Evolutionary conservation across 306 rosid species (phyloP).

Genomic region (Casuarina cunninghamiana): DNA sequence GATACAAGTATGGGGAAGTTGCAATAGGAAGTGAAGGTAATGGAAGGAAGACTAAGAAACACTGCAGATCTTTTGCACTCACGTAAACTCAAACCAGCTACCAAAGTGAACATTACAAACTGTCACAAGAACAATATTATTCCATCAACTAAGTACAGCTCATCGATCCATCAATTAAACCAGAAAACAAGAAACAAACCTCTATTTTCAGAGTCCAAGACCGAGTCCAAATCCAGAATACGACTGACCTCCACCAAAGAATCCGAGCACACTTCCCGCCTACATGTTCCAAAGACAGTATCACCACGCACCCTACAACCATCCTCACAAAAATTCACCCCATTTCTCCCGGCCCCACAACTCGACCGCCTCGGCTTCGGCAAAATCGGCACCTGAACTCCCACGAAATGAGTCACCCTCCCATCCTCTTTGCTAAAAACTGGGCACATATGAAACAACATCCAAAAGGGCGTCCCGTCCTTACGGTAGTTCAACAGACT

Average conservation of each 20-base stretch:
- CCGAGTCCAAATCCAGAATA: constrained; percentile 43
- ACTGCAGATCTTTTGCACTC: neutral
- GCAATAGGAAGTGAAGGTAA: neutral
- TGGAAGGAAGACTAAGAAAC: neutral
- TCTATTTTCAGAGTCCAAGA: constrained; percentile 45
- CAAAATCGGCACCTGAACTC: constrained; percentile 70
- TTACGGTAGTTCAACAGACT: constrained; percentile 73
- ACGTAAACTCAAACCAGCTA: neutral
- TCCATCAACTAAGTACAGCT: neutral
- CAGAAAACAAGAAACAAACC: constrained; percentile 45
- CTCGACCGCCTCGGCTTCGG: constrained; percentile 30
- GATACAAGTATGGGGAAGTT: neutral
- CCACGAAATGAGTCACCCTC: constrained; percentile 66
- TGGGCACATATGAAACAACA: constrained; percentile 66
- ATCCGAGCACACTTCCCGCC: constrained; percentile 77
- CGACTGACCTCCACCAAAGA: constrained; percentile 46
- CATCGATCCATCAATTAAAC: neutral
- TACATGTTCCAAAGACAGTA: constrained; percentile 57
- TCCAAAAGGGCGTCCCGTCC: constrained; percentile 88
- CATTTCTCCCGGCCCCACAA: constrained; percentile 31
- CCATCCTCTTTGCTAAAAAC: constrained; percentile 59
- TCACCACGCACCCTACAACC: constrained; percentile 42
- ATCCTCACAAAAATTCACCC: constrained; percentile 27
- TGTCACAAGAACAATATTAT: neutral
- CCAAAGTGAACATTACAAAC: neutral